Evolutionary conservation across 345 rosid species (phyloP), one percentile per base, ranked within the genome.

Genomic region (Odontarrhena argentea): DNA sequence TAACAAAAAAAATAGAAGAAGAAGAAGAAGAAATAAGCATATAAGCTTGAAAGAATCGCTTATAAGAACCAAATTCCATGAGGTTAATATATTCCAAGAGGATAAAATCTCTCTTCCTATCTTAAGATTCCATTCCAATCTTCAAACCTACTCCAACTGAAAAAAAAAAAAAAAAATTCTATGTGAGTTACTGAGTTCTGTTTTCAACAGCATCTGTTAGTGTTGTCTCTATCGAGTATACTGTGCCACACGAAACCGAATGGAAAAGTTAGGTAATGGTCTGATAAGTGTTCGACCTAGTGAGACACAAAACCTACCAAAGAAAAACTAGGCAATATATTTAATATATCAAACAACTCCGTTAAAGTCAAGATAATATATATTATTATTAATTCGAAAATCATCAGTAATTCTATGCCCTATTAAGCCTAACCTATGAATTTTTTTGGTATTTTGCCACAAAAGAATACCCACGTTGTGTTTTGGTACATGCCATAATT

Each of bases 291-390:
- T 67, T 74, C 77, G 76, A 65, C 67, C 62, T 50, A 38, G 71
- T 51, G 76, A 59, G 76, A 66, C 76, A 73, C 62, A n/a, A 59
- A 65, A 73, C 76, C 76, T 73, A 65, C 61, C 76, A 4, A 64
- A 51, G 60, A 49, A 49, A 18, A 14, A 40, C 15, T 32, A 47
- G 2, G 36, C 45, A 56, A 18, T 45, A 45, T 26, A 46, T 45
- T 70, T 8, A 52, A 25, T 45, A 54, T 35, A 63, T 63, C 25
- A 55, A 68, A 71, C 63, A 63, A 63, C 26, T 64, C 45, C 70
- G 51, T 55, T 64, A 56, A 47, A 48, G 52, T 41, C 32, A 18
- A 36, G 34, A 61, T 60, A 34, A 43, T 13, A 36, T 37, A 61
- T 60, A 34, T 34, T 13, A 36, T 37, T 30, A 40, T 62, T 26